phyloP scores from a whole-genome alignment of 2,329 filamentous ascomycete species.

The Pleomassaria siparia region DNA sequence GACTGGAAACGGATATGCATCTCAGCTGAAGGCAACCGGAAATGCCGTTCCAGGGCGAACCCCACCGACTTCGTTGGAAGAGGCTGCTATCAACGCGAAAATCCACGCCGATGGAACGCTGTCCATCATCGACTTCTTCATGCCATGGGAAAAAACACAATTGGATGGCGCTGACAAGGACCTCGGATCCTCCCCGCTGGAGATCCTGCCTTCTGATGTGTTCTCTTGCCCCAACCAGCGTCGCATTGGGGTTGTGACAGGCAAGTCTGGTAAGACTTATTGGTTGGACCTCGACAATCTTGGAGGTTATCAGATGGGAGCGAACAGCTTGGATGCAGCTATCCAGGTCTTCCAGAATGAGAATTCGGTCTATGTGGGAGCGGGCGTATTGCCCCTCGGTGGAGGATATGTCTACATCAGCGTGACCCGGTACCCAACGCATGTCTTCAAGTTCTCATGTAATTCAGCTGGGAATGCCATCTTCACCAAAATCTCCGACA shows the following conservation, averaged over 20 bases:
- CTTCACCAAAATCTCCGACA: constrained; percentile 58
- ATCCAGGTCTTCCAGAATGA: constrained; percentile 50
- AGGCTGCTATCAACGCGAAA: constrained; percentile 53
- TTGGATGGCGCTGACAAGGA: constrained; percentile 55
- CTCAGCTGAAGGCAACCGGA: constrained; percentile 43
- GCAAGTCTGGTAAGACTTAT: constrained; percentile 55
- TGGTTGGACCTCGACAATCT: constrained; percentile 53
- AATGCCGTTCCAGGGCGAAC: constrained; percentile 49
- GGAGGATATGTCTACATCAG: constrained; percentile 55
- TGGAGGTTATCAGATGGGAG: constrained; percentile 52
- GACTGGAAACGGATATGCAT: constrained; percentile 53
- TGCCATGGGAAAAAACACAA: constrained; percentile 53
- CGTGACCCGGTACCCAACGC: constrained; percentile 56
- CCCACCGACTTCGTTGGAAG: constrained; percentile 50
- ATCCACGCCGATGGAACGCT: constrained; percentile 49
- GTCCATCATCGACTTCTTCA: constrained; percentile 53
- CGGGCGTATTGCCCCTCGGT: constrained; percentile 50
- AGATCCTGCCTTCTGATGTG: constrained; percentile 45
- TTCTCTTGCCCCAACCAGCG: constrained; percentile 49
- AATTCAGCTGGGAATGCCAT: constrained; percentile 50
- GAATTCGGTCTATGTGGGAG: constrained; percentile 53
- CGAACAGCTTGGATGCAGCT: constrained; percentile 47
- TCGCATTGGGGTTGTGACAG: constrained; percentile 54
- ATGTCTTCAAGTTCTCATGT: constrained; percentile 62
- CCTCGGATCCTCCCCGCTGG: constrained; percentile 50